These are phyloP conservation scores for Umbilicaria muhlenbergii DNA, from an alignment of 495 filamentous ascomycete genomes.

Conservation along the genomic window DNA sequence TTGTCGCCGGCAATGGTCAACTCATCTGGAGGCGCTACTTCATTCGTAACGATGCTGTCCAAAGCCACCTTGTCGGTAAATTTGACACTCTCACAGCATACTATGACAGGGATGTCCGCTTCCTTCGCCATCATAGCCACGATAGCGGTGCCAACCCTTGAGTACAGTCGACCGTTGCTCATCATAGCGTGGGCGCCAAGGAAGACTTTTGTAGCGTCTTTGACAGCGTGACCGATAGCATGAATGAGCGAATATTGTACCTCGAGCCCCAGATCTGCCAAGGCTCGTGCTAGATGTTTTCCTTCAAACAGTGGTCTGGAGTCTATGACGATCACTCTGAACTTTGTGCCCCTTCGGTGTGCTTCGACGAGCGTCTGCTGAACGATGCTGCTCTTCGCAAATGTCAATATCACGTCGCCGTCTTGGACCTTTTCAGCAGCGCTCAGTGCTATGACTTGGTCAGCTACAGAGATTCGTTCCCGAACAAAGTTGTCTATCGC, in stretches of 20 bases:
- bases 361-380: constrained; percentile 65
- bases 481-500: constrained; percentile 83
- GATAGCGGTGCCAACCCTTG: constrained; percentile 70
- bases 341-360: constrained; percentile 48
- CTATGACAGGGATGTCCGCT: constrained; percentile 58
- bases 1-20: constrained; percentile 27
- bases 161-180: constrained; percentile 77
- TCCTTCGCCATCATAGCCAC: constrained; percentile 78
- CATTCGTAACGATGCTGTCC: constrained; percentile 85
- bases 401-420: constrained; percentile 75
- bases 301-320: constrained; percentile 69
- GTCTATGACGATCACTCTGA: constrained; percentile 77
- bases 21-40: constrained; percentile 62
- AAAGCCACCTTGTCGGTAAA: constrained; percentile 83
- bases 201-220: constrained; percentile 63
- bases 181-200: constrained; percentile 84
- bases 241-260: constrained; percentile 71
- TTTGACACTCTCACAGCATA: constrained; percentile 90
- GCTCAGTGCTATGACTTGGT: constrained; percentile 64
- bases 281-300: constrained; percentile 49
- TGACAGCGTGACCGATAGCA: constrained; percentile 54
- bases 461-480: constrained; percentile 75
- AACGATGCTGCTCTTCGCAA: constrained; percentile 75
- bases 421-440: constrained; percentile 58
- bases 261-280: constrained; percentile 51